Evolutionary conservation across 2,329 filamentous ascomycete genomes (phyloP), one percentile per base, ranked within the genome.

Genomic region (Colletotrichum sansevieriae): DNA sequence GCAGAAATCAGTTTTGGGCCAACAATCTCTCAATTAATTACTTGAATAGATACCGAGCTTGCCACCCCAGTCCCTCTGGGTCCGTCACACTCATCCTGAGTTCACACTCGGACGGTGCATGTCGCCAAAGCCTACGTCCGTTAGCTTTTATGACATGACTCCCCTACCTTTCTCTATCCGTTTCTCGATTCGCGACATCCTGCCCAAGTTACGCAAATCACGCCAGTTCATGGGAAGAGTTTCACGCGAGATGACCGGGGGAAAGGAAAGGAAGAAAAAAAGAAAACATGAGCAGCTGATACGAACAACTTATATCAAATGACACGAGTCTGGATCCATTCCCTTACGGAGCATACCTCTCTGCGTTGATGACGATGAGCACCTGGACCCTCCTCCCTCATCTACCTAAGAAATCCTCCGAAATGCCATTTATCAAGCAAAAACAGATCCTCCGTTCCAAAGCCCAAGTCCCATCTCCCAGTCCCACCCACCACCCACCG

Each of bases 311-410:
- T 8, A 39, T 15, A 54, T 33, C n/a, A 25, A 54, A 25, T 22
- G 52, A 11, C 33, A 41, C 13, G 33, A 41, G 20, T 56, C 33
- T 56, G 13, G 29, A 41, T 37, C 52, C 52, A 39, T 56, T 39
- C 37, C 39, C 4, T 57, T 57, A 57, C 22, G 54, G 18, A 57
- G 54, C 54, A 20, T 15, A 4, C 5, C 13, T 44, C 20, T 57
- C 11, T 57, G 35, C 13, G 39, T 43, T 57, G 54, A 43, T 57
- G 54, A 57, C 8, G 54, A 57, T 57, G 54, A 22, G 54, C 37
- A 57, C 2, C 11, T 44, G 13, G 20, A 57, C 54, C 37, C 54
- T 44, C 39, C 54, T 29, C 15, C 39, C 54, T 57, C 54, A 44
- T 44, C 39, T 57, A 57, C 39, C 8, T 37, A 29, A 57, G n/a